Evolutionary conservation across 1,284 basidiomycete species (phyloP).

Genomic region (Sphagnurus paluster): DNA sequence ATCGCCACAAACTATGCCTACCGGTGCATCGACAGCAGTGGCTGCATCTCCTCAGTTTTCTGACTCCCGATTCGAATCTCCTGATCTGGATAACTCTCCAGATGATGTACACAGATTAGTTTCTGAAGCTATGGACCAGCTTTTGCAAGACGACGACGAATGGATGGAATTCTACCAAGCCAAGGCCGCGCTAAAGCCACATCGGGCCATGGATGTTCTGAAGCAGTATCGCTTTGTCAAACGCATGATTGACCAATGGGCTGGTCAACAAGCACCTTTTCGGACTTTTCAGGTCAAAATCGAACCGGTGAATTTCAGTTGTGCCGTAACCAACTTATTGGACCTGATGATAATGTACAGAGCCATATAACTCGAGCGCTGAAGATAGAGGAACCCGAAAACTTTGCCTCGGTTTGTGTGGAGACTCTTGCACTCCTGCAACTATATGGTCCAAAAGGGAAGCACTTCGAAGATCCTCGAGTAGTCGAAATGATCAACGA

Average conservation of each 20-base stretch:
- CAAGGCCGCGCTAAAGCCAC: conserved; percentile 37
- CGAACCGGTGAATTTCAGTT: conserved; percentile 31
- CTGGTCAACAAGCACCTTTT: conserved; percentile 40
- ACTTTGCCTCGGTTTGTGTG: conserved; percentile 47
- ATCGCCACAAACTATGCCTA: conserved; percentile 7
- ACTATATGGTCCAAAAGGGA: conserved; percentile 58
- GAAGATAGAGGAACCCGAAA: conserved; percentile 39
- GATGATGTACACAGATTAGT: conserved; percentile 38
- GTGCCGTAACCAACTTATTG: conserved; percentile 1
- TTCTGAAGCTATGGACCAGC: conserved; percentile 36
- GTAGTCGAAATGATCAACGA: conserved; percentile 53
- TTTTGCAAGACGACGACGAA: conserved; percentile 38
- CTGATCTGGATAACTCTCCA: conserved; percentile 31
- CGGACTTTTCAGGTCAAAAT: conserved; percentile 32
- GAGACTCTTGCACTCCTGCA: conserved; percentile 51
- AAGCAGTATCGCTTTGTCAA: conserved; percentile 49
- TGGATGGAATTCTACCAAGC: conserved; percentile 44
- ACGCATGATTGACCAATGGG: conserved; percentile 39
- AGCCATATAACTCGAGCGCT: conserved; percentile 56
- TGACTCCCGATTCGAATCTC: conserved; percentile 24
- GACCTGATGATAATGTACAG: conserved; percentile 32
- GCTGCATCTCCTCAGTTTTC: neutral
- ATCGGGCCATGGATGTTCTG: conserved; percentile 41
- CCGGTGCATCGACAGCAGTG: conserved; percentile 3
- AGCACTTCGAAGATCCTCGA: conserved; percentile 45